Base-by-base conservation (phyloP, 106 monocot genomes). In the Dioscorea alata region DNA sequence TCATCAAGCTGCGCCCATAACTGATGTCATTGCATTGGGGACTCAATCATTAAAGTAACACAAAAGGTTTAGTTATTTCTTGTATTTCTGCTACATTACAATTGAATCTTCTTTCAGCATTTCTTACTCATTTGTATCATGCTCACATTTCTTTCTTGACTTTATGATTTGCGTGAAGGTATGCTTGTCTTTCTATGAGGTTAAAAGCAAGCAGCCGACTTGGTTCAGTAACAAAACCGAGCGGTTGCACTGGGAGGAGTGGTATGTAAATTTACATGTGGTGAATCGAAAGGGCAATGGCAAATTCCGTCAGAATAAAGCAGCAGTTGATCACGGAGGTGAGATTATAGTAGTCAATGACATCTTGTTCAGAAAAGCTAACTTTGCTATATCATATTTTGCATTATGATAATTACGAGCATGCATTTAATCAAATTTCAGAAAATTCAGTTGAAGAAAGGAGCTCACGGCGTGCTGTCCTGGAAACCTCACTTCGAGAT, bases 161-260 rank as follows among this genome's bases (percentile, higher is more conserved):
- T 42, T 42, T 42, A 5, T 42, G 6, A 42, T 42, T 42, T 42
- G 42, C 10, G 12, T 76, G 73, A 79, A 99, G 99, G 64, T 99
- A 42, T 85, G 80, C 33, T 67, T 99, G 25, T 99, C 99, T 42
- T 99, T 92, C 76, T 92, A 85, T 54, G 92, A 99, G 77, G 83
- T 90, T 49, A 93, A 88, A 68, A 90, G 80, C 79, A 99, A 87
- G 75, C 92, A 93, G 52, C 78, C 80, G 65, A 75, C 71, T 25
- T 92, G 99, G 93, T 99, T 99, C 48, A 73, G 85, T 63, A 99
- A 85, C 82, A 97, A 87, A 82, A 82, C 61, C 20, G 99, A 99
- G 73, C 92, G 87, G 32, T 69, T 85, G 32, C 81, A 85, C 75
- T 99, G 99, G 99, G 92, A 93, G 64, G 85, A 93, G 4, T 99